Evolutionary conservation across 805 yeast genomes (phyloP).

Genomic region (Saccharomycopsis malanga): DNA sequence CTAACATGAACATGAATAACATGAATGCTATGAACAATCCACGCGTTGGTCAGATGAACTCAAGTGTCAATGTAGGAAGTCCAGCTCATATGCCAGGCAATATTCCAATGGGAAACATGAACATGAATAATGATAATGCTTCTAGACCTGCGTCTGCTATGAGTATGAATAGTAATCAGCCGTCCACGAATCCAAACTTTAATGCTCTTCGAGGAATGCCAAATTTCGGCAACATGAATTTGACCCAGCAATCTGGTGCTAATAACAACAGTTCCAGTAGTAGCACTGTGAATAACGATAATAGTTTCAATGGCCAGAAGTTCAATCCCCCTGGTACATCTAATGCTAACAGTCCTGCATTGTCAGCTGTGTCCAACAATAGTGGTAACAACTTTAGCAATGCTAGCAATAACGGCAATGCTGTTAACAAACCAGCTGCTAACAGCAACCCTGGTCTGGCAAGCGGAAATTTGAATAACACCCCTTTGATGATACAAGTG

Average conservation of each 20-base stretch:
- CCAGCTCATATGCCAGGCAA: too few species aligned
- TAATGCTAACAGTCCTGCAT: background rate
- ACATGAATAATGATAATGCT: background rate
- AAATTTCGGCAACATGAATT: conserved; percentile 1
- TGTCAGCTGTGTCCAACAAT: background rate
- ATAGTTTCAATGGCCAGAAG: background rate
- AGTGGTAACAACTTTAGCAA: conserved; percentile 5
- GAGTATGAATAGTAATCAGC: background rate
- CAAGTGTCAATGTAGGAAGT: too few species aligned
- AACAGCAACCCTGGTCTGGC: background rate
- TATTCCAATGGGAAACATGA: background rate
- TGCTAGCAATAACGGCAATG: conserved; percentile 4
- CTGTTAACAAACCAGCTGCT: background rate
- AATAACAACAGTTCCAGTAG: background rate
- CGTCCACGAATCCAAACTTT: background rate
- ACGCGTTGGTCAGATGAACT: too few species aligned
- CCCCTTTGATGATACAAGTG: conserved; percentile 13
- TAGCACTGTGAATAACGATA: background rate
- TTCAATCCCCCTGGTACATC: background rate
- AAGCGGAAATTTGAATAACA: background rate
- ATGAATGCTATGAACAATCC: too few species aligned
- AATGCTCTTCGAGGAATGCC: background rate
- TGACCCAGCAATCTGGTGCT: background rate
- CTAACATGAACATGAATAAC: too few species aligned
- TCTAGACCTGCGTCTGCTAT: conserved; percentile 1